phyloP scores from a whole-genome alignment of 306 rosid genomes.

The Albizia julibrissin region DNA sequence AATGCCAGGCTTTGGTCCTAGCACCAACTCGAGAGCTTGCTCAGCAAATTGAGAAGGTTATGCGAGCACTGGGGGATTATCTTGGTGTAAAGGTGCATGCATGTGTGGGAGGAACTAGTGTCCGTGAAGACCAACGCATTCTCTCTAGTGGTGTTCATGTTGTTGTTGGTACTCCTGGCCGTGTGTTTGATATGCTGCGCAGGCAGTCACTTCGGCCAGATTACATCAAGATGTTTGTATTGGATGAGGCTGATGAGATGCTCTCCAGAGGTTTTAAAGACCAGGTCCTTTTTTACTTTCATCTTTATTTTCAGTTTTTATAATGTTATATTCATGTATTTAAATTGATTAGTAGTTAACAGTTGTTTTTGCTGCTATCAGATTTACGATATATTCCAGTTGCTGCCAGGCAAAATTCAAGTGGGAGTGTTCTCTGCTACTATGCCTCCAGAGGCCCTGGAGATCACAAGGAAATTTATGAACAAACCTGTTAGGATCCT shows the following conservation, averaged over 20 bases:
- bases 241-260: conserved; percentile 93
- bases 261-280: conserved; percentile 81
- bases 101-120: conserved; percentile 81
- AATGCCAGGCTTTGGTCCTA: conserved; percentile 76
- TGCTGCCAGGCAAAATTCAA: conserved; percentile 70
- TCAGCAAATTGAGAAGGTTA: conserved; percentile 86
- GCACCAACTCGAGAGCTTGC: conserved; percentile 86
- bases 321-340: neutral
- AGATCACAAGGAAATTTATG: conserved; percentile 84
- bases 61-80: conserved; percentile 85
- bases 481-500: conserved; percentile 87
- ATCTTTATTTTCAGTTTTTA: neutral
- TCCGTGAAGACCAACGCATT: conserved; percentile 80
- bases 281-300: conserved; percentile 52
- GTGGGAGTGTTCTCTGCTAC: conserved; percentile 88
- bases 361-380: conserved; percentile 30
- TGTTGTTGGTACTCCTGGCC: conserved; percentile 88
- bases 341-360: neutral
- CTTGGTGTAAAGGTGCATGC: conserved; percentile 85
- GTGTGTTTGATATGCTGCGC: conserved; percentile 80
- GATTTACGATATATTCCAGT: conserved; percentile 89
- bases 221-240: conserved; percentile 73
- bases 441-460: conserved; percentile 90
- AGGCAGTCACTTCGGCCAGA: conserved; percentile 74
- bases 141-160: conserved; percentile 75